Conservation (phyloP, 1,284 basidiomycete species). For the Sanguinoderma infundibulare region DNA sequence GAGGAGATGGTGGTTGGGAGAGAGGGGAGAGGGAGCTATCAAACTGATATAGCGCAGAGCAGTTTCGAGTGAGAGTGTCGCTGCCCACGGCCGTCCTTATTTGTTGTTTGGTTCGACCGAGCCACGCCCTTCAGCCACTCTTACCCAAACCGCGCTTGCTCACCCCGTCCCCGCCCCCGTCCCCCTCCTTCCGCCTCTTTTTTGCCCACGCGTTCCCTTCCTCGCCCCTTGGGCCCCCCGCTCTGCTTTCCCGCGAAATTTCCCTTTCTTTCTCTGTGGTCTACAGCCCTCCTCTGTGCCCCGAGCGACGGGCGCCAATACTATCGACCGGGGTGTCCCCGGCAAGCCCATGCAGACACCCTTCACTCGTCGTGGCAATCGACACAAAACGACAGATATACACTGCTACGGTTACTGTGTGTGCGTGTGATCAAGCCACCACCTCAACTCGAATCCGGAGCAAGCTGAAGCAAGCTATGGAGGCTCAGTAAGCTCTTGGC, state of each 20-base stretch:
- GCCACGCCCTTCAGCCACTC: slow-evolving; percentile 36
- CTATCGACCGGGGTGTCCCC: slow-evolving; percentile 12
- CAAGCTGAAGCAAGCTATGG: neutral
- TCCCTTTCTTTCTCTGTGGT: neutral
- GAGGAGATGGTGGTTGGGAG: slow-evolving; percentile 49
- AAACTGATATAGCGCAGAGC: slow-evolving; percentile 38
- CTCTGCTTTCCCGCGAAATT: neutral
- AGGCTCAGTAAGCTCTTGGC: slow-evolving; percentile 8
- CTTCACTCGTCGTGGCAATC: slow-evolving; percentile 17
- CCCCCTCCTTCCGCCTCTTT: slow-evolving; percentile 4
- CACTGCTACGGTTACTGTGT: too few relatives aligned
- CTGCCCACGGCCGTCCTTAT: slow-evolving; percentile 40
- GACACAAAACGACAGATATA: neutral
- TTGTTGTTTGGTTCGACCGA: slow-evolving; percentile 38
- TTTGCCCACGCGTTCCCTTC: neutral
- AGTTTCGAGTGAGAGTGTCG: slow-evolving; percentile 36
- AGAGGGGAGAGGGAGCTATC: slow-evolving; percentile 44
- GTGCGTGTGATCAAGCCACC: slow-evolving; percentile 2
- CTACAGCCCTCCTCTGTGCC: slow-evolving; percentile 1
- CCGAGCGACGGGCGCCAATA: slow-evolving; percentile 15
- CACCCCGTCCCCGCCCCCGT: slow-evolving; percentile 18
- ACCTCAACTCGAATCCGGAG: neutral
- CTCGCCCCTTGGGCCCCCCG: neutral
- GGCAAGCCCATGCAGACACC: slow-evolving; percentile 7
- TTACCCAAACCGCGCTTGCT: slow-evolving; percentile 31